Evolutionary conservation across 2,329 filamentous ascomycete genomes (phyloP).

Genomic region (Botrytis deweyae): DNA sequence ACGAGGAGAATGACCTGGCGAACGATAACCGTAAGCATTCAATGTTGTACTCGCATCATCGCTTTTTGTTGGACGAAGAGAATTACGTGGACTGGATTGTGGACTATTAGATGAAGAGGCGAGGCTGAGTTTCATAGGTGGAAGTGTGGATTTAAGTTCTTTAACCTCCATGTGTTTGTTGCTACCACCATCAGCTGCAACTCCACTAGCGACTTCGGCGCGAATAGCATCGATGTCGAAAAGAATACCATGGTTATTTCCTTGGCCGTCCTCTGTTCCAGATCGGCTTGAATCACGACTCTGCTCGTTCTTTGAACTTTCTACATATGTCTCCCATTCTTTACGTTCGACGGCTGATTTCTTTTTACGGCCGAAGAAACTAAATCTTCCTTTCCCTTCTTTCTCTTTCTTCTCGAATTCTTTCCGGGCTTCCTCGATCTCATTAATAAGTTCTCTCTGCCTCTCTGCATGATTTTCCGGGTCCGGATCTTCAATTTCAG

Average conservation of each 20-base stretch:
- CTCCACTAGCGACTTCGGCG: conserved; percentile 64
- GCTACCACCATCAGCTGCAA: neutral
- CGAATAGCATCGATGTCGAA: conserved; percentile 96
- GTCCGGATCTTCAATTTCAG: conserved; percentile 95
- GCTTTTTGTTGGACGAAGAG: conserved; percentile 49
- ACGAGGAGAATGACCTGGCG: conserved; percentile 25
- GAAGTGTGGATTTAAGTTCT: conserved; percentile 83
- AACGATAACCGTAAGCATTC: conserved; percentile 24
- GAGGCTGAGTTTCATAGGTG: conserved; percentile 80
- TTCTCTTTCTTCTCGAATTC: conserved; percentile 76
- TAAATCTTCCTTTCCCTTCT: conserved; percentile 59
- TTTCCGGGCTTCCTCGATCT: conserved; percentile 91
- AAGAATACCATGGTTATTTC: conserved; percentile 55
- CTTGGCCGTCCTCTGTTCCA: conserved; percentile 35
- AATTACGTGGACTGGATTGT: conserved; percentile 27
- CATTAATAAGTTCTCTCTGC: conserved; percentile 90
- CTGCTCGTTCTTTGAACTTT: conserved; percentile 53
- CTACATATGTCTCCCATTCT: conserved; percentile 93
- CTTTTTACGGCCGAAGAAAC: conserved; percentile 81
- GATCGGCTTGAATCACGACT: conserved; percentile 11
- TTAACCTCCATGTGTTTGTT: conserved; percentile 57
- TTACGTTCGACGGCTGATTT: conserved; percentile 69
- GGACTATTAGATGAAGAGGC: conserved; percentile 19
- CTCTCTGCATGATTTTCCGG: conserved; percentile 86
- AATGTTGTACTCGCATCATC: conserved; percentile 43